Percentiles rank a stretch among this genome's conserved stretches.
These are phyloP conservation scores for Lichina pygmaea DNA, from an alignment of 495 filamentous ascomycete genomes.

Conservation along the genomic window DNA sequence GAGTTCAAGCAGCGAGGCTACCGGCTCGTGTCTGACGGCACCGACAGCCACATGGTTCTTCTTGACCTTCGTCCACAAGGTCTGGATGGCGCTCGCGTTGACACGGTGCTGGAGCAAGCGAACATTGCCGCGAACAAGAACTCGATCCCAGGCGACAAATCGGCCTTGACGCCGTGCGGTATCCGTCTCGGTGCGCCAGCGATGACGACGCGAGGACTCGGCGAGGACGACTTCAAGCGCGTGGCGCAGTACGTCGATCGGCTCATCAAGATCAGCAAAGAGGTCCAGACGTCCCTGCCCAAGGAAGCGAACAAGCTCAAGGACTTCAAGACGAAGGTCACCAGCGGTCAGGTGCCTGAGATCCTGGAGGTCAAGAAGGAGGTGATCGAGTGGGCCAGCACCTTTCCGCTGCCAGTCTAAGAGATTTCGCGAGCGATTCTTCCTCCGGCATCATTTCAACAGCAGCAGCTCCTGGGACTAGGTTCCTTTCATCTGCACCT, in stretches of 20 bases:
- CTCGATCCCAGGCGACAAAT: slow-evolving; percentile 92
- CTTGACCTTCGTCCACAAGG: slow-evolving; percentile 55
- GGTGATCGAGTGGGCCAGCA: slow-evolving; percentile 63
- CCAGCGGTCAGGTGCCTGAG: slow-evolving; percentile 45
- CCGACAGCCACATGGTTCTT: slow-evolving; percentile 97
- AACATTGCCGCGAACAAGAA: slow-evolving; percentile 99
- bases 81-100: slow-evolving; percentile 84
- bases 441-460: too few species aligned
- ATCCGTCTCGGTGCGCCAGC: slow-evolving; percentile 90
- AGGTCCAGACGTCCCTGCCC: slow-evolving; percentile 57
- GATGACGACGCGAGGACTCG: slow-evolving; percentile 88
- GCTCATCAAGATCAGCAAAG: slow-evolving; percentile 55
- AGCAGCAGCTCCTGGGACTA: too few species aligned
- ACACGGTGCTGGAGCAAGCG: slow-evolving; percentile 88
- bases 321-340: slow-evolving; percentile 91
- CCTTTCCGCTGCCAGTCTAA: slow-evolving; percentile 74
- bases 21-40: slow-evolving; percentile 87
- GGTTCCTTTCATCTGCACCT: too few species aligned
- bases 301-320: slow-evolving; percentile 98
- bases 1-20: slow-evolving; percentile 61
- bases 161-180: slow-evolving; percentile 79
- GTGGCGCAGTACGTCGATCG: slow-evolving; percentile 76
- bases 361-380: slow-evolving; percentile 68
- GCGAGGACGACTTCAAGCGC: slow-evolving; percentile 74
- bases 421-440: background rate